Base-by-base conservation (phyloP, 2,329 filamentous ascomycete genomes). In the Colletotrichum melonis region DNA sequence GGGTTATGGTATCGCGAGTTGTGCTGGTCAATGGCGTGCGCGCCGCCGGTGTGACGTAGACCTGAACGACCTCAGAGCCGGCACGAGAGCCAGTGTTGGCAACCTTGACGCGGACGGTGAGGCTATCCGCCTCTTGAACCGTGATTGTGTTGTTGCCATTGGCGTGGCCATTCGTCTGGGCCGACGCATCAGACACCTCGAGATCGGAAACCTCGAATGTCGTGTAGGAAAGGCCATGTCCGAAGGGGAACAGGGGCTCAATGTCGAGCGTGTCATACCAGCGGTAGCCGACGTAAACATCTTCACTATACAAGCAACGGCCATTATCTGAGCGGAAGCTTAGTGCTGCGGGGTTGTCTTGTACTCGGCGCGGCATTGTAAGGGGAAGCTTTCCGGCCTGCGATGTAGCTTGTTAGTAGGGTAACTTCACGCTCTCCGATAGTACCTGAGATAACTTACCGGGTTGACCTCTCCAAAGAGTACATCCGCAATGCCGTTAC, bases 211-310 rank as follows among this genome's bases (percentile, higher is more conserved):
- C 87, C 19, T 80, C 77, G 80, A 93, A 94, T 0, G 83, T 88
- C 0, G 92, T 93, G 78, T 93, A 94, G 4, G 90, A 91, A 6
- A 94, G 83, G 11, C 92, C 92, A 76, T 92, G 89, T 4, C 92
- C 92, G 77, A 94, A 94, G 55, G 90, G 86, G 81, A 93, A 94
- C 0, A 90, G 87, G 62, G 88, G 84, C 5, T 90, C 86, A 62
- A 9, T 76, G 67, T 30, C 76, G 56, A 75, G 75, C 66, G 52
- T 74, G 78, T 94, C 92, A 78, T 93, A 94, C 81, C 89, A 93
- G 22, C 92, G 85, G 80, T 95, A 94, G 0, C 93, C 93, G 16
- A 95, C 87, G 78, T 92, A 94, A 46, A 95, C 86, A 64, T 92
- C 92, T 80, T 95, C 93, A 22, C 92, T 92, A 76, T 94, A 95